phyloP scores from a whole-genome alignment of 2,329 filamentous ascomycete genomes.

The Cordyceps cicadae region DNA sequence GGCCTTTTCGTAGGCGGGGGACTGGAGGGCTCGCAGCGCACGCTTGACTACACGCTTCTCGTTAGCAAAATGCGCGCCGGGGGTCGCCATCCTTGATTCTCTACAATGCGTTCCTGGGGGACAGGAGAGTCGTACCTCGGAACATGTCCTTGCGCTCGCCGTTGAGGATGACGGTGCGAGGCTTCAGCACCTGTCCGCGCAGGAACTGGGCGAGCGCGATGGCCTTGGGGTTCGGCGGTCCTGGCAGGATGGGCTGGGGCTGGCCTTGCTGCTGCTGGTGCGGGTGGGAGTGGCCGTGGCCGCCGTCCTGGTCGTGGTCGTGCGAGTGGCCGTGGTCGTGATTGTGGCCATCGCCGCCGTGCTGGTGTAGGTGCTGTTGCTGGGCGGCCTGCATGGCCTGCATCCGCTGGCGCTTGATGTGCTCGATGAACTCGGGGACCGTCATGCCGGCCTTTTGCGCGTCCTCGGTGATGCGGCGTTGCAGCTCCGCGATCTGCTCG shows the following conservation, averaged over 20 bases:
- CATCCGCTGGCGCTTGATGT: conserved; percentile 50
- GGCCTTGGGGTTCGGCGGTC: conserved; percentile 80
- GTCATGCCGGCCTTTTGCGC: conserved; percentile 78
- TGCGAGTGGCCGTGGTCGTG: conserved; percentile 21
- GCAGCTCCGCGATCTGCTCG: conserved; percentile 79
- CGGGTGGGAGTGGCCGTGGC: conserved; percentile 25
- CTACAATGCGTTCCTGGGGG: not conserved
- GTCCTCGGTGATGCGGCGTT: conserved; percentile 72
- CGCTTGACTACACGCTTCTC: conserved; percentile 66
- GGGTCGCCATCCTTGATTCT: not conserved
- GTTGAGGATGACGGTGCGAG: conserved; percentile 83
- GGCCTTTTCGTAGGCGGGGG: conserved; percentile 82
- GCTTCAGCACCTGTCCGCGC: conserved; percentile 75
- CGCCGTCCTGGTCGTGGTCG: conserved; percentile 19
- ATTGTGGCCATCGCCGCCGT: conserved; percentile 16
- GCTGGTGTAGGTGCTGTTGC: conserved; percentile 26
- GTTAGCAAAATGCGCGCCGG: not conserved
- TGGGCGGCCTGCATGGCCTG: conserved; percentile 36
- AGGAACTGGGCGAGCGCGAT: conserved; percentile 86
- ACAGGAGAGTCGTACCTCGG: conserved; percentile 51
- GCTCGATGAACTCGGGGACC: conserved; percentile 73
- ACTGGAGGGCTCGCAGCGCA: conserved; percentile 81
- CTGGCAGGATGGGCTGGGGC: conserved; percentile 61
- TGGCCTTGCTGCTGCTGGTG: conserved; percentile 37
- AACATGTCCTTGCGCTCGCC: conserved; percentile 99